phyloP scores from a whole-genome alignment of 1,284 basidiomycete species.

The Cryptococcus depauperatus region DNA sequence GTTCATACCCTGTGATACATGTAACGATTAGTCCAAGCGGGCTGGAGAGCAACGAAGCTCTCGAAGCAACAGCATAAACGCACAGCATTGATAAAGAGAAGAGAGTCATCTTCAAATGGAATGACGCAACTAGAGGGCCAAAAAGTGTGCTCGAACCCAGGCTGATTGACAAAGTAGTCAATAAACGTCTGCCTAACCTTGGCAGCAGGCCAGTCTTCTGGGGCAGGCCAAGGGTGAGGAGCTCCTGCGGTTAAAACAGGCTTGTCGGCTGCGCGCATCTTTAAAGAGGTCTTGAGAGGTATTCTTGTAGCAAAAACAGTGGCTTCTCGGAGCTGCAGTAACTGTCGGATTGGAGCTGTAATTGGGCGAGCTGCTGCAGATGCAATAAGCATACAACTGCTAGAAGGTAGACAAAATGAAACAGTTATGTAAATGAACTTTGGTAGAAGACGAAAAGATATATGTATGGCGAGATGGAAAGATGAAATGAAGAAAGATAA shows the following conservation, averaged over 20 bases:
- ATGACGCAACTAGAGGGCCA: conserved; percentile 90
- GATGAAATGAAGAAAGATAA: too few species aligned
- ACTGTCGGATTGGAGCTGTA: too few species aligned
- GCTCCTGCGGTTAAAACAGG: conserved; percentile 34
- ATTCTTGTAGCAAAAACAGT: conserved; percentile 1
- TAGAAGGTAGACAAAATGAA: too few species aligned
- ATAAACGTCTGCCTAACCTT: conserved; percentile 68
- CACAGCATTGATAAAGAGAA: conserved; percentile 90
- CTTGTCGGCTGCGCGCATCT: conserved; percentile 25
- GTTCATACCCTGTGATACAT: conserved; percentile 64
- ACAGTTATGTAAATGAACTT: too few species aligned
- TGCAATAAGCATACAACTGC: not conserved
- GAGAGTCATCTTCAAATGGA: conserved; percentile 92
- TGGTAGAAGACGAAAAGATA: too few species aligned
- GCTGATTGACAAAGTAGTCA: conserved; percentile 64
- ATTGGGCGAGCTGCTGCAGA: not conserved
- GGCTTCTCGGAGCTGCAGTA: too few species aligned
- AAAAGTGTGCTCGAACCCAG: conserved; percentile 66
- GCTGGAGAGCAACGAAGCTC: conserved; percentile 1
- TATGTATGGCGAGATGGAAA: too few species aligned
- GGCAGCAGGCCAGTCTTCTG: conserved; percentile 57
- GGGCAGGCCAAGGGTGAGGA: conserved; percentile 40
- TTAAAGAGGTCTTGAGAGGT: not conserved
- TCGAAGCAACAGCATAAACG: conserved; percentile 20
- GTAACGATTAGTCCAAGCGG: too few species aligned